phyloP scores from a whole-genome alignment of 306 rosid genomes.

The Hippophae rhamnoides region DNA sequence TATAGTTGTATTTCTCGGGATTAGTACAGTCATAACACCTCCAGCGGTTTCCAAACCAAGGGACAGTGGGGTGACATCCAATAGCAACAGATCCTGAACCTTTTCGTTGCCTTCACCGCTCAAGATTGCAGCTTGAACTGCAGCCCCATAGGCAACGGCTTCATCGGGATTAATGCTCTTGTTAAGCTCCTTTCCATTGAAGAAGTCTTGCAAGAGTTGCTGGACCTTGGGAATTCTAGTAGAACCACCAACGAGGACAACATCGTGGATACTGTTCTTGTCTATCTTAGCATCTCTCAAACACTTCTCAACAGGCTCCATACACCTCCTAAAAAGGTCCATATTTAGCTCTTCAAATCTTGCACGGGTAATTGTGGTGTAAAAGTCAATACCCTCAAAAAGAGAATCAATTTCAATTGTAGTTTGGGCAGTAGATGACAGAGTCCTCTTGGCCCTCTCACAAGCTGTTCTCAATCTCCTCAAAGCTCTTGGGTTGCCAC shows the following conservation, averaged over 20 bases:
- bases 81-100: constrained; percentile 60
- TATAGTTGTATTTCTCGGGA: constrained; percentile 62
- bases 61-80: constrained; percentile 67
- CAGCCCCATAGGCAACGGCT: constrained; percentile 70
- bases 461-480: constrained; percentile 64
- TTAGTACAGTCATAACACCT: constrained; percentile 67
- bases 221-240: constrained; percentile 76
- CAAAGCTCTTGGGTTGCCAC: constrained; percentile 60
- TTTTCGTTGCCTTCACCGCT: constrained; percentile 72
- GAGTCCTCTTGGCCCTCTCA: constrained; percentile 79
- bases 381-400: constrained; percentile 66
- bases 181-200: constrained; percentile 61
- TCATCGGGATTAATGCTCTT: constrained; percentile 72
- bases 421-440: constrained; percentile 65
- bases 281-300: constrained; percentile 71
- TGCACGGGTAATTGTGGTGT: constrained; percentile 55
- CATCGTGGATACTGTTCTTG: constrained; percentile 60
- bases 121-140: constrained; percentile 69
- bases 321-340: constrained; percentile 64
- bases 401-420: constrained; percentile 71
- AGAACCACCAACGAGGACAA: constrained; percentile 76
- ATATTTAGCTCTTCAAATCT: constrained; percentile 75
- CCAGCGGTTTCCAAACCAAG: constrained; percentile 65
- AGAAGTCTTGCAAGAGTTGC: constrained; percentile 65
- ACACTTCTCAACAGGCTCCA: constrained; percentile 81